A percentile compares a stretch with the other conserved stretches of the same genome.
These are phyloP conservation scores for Pyronema omphalodes DNA, from an alignment of 495 filamentous ascomycete genomes.

Conservation along the genomic window DNA sequence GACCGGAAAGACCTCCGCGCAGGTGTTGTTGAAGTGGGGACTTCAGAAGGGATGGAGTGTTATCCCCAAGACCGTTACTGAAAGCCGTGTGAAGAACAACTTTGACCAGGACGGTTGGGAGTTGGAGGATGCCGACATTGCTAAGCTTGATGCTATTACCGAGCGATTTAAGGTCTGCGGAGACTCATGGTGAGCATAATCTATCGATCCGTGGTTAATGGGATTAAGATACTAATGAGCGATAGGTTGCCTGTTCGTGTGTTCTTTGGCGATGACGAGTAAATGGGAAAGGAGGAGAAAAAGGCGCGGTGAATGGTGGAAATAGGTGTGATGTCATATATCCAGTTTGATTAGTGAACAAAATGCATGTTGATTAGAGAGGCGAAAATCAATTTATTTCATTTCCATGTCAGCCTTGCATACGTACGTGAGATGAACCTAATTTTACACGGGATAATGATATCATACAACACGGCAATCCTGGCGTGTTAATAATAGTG, in stretches of 20 bases:
- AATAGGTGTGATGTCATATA: not conserved
- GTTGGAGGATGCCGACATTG: constrained; percentile 44
- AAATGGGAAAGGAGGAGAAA: constrained; percentile 13
- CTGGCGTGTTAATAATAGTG: too few species aligned
- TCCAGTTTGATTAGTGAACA: not conserved
- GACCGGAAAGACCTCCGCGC: constrained; percentile 48
- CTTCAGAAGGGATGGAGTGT: constrained; percentile 55
- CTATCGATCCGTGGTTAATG: not conserved
- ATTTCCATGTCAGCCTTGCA: too few species aligned
- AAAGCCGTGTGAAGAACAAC: constrained; percentile 44
- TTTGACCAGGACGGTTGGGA: constrained; percentile 47
- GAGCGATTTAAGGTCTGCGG: constrained; percentile 59
- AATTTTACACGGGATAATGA: too few species aligned
- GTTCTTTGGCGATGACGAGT: constrained; percentile 78
- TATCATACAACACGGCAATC: too few species aligned
- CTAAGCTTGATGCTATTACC: constrained; percentile 41
- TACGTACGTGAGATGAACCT: too few species aligned
- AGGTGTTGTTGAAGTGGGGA: constrained; percentile 52
- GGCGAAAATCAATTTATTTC: too few species aligned
- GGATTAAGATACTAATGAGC: not conserved
- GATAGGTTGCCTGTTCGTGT: constrained; percentile 47
- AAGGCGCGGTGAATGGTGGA: not conserved
- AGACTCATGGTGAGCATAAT: constrained; percentile 33
- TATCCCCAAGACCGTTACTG: constrained; percentile 49
- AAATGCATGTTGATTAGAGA: too few species aligned